Conservation (phyloP, 768 basidiomycete genomes). For the Suillus weaverae region DNA sequence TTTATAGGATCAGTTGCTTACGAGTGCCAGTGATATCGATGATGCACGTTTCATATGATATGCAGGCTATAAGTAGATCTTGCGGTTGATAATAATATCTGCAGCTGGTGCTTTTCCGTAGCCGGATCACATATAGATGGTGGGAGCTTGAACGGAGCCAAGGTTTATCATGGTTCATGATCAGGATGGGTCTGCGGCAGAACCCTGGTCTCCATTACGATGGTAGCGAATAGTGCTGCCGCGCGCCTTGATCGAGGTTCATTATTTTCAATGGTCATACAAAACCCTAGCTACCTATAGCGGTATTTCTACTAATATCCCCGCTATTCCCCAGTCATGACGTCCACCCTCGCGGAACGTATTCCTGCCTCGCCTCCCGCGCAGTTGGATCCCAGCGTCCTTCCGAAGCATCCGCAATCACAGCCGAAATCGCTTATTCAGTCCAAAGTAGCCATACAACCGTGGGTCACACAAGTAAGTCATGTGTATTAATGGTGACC, state of each 20-base stretch:
- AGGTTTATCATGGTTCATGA: too few relatives aligned
- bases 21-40: too few relatives aligned
- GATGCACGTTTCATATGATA: too few relatives aligned
- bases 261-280: not conserved
- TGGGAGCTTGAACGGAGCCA: too few relatives aligned
- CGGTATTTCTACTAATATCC: not conserved
- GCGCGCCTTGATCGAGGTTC: not conserved
- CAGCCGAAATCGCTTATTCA: not conserved
- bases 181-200: not conserved
- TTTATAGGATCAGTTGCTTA: too few relatives aligned
- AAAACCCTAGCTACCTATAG: not conserved
- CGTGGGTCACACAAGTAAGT: conserved; percentile 25
- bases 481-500: not conserved
- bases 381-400: not conserved
- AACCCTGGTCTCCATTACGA: not conserved
- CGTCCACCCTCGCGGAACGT: not conserved
- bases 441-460: not conserved
- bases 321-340: not conserved
- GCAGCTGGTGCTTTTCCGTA: too few relatives aligned
- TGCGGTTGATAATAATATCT: too few relatives aligned
- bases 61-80: too few relatives aligned
- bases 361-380: not conserved
- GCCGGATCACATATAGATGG: not conserved
- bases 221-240: not conserved
- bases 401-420: not conserved